Evolutionary conservation across 2,329 filamentous ascomycete genomes (phyloP).

Genomic region (Verticillium zaregamsianum): DNA sequence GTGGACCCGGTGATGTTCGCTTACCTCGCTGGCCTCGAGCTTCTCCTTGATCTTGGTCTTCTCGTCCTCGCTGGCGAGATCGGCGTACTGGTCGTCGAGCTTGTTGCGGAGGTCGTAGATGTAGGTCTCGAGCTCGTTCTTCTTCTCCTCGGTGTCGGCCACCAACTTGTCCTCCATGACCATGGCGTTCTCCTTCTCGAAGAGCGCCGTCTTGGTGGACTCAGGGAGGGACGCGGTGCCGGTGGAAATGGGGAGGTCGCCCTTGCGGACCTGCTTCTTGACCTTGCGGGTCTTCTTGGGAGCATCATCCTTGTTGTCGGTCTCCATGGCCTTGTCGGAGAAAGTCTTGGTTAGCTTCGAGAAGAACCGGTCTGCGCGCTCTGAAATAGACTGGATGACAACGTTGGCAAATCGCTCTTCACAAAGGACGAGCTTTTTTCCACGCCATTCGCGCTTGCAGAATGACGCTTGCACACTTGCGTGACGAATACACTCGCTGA

Average conservation of each 20-base stretch:
- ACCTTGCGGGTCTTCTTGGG: constrained; percentile 92
- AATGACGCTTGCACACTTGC: background rate
- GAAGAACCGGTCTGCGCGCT: constrained; percentile 4
- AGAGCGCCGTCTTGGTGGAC: constrained; percentile 57
- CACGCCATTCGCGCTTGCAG: background rate
- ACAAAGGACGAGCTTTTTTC: background rate
- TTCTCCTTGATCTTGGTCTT: constrained; percentile 82
- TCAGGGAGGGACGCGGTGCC: constrained; percentile 78
- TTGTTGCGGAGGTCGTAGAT: constrained; percentile 97
- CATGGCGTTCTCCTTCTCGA: constrained; percentile 86
- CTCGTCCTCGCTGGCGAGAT: constrained; percentile 88
- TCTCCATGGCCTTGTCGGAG: constrained; percentile 71
- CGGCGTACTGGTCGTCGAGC: constrained; percentile 85
- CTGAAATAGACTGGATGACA: constrained; percentile 2
- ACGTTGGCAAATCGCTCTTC: constrained; percentile 2
- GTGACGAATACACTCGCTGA: background rate
- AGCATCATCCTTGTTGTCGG: constrained; percentile 64
- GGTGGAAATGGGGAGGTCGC: constrained; percentile 82
- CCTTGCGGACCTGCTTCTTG: constrained; percentile 99
- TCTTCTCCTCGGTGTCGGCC: constrained; percentile 97
- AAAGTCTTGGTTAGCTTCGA: constrained; percentile 20
- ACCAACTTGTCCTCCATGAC: constrained; percentile 98
- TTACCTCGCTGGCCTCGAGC: constrained; percentile 81
- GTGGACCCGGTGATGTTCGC: constrained; percentile 22
- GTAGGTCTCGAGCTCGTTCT: constrained; percentile 97